Conservation (phyloP, 1,284 basidiomycete genomes). For the Malassezia psittaci region DNA sequence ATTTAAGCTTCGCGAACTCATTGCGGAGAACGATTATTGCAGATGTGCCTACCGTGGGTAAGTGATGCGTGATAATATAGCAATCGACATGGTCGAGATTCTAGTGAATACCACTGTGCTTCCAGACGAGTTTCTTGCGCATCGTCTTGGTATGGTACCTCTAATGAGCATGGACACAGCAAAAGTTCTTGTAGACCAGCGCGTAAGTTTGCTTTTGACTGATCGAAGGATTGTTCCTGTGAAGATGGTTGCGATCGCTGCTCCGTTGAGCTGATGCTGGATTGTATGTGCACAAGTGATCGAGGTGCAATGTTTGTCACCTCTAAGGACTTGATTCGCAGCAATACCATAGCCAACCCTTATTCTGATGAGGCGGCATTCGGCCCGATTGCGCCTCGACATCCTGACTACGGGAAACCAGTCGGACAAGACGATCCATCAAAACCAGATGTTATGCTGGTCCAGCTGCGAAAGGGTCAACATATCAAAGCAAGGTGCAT, state of each 20-base stretch:
- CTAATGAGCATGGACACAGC: slow-evolving; percentile 57
- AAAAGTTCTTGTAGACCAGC: slow-evolving; percentile 37
- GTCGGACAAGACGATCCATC: slow-evolving; percentile 58
- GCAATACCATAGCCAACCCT: slow-evolving; percentile 27
- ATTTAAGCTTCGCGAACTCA: slow-evolving; percentile 45
- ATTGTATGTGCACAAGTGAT: slow-evolving; percentile 57
- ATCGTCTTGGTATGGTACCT: slow-evolving; percentile 88
- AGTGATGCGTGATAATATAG: slow-evolving; percentile 45
- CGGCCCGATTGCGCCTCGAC: slow-evolving; percentile 26
- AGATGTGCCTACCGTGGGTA: slow-evolving; percentile 41
- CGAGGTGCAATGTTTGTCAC: slow-evolving; percentile 65
- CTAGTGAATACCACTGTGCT: slow-evolving; percentile 83
- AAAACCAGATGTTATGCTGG: slow-evolving; percentile 59
- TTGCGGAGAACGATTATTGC: slow-evolving; percentile 44
- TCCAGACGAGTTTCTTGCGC: slow-evolving; percentile 94
- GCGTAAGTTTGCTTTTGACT: slow-evolving; percentile 21
- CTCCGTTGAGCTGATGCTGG: slow-evolving; percentile 64
- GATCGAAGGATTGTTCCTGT: slow-evolving; percentile 71
- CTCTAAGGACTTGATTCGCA: slow-evolving; percentile 50
- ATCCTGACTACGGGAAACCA: slow-evolving; percentile 69
- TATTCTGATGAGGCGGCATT: slow-evolving; percentile 29
- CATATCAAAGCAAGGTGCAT: slow-evolving; percentile 76
- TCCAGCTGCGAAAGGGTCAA: slow-evolving; percentile 87
- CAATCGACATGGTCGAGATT: slow-evolving; percentile 94
- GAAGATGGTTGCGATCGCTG: slow-evolving; percentile 67